phyloP scores from a whole-genome alignment of 345 rosid genomes.

The Clarkia xantiana region DNA sequence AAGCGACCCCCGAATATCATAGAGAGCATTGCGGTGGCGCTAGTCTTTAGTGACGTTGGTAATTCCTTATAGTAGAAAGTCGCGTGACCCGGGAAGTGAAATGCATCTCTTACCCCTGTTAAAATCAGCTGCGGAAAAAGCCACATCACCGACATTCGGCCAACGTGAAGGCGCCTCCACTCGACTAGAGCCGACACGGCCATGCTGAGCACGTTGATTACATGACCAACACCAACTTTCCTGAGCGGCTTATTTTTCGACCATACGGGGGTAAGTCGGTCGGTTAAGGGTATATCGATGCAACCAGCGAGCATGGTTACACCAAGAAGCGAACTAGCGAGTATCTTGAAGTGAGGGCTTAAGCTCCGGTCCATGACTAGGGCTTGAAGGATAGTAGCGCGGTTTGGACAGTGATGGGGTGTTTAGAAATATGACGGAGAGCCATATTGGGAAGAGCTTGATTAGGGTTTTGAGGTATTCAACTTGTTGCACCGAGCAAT shows the following conservation, averaged over 20 bases:
- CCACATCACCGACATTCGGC: slow-evolving; percentile 35
- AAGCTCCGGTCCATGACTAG: slow-evolving; percentile 29
- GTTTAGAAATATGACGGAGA: slow-evolving; percentile 17
- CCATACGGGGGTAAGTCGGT: slow-evolving; percentile 13
- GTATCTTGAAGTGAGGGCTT: slow-evolving; percentile 27
- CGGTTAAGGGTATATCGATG: slow-evolving; percentile 14
- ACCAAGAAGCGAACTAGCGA: slow-evolving; percentile 30
- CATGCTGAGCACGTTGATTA: slow-evolving; percentile 13
- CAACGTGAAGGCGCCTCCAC: slow-evolving; percentile 16
- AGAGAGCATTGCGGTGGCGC: slow-evolving; percentile 11
- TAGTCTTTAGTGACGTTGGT: slow-evolving; percentile 8
- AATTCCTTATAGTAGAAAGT: slow-evolving; percentile 13
- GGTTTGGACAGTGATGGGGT: slow-evolving; percentile 16
- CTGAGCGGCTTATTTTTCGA: not conserved
- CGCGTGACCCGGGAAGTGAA: slow-evolving; percentile 11
- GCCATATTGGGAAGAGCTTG: slow-evolving; percentile 26
- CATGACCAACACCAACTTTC: slow-evolving; percentile 16
- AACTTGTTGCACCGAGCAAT: slow-evolving; percentile 42
- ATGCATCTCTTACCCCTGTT: slow-evolving; percentile 28
- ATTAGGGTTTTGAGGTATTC: slow-evolving; percentile 44
- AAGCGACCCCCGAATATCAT: slow-evolving; percentile 9
- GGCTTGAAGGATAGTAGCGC: slow-evolving; percentile 34
- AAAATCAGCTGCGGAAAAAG: slow-evolving; percentile 27
- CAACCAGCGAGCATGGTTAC: slow-evolving; percentile 11
- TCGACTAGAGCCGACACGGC: slow-evolving; percentile 15